Evolutionary conservation across 768 basidiomycete species (phyloP).

Genomic region (Gyrodon lividus): DNA sequence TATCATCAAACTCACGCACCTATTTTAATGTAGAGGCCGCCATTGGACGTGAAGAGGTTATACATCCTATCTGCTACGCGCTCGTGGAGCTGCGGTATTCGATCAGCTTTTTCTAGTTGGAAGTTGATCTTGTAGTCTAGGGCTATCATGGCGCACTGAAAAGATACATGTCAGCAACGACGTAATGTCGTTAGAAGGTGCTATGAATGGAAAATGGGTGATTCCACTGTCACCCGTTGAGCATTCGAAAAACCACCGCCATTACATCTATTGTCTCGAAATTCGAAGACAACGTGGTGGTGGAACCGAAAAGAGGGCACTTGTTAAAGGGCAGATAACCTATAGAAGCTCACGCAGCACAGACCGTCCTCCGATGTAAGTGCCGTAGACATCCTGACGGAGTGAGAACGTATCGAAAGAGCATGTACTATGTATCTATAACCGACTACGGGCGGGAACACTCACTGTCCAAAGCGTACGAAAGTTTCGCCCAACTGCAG

Average conservation of each 20-base stretch:
- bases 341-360: too few relatives aligned
- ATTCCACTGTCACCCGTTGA: not conserved
- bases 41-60: slow-evolving; percentile 76
- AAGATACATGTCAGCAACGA: slow-evolving; percentile 1
- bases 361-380: too few relatives aligned
- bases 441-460: not conserved
- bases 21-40: slow-evolving; percentile 84
- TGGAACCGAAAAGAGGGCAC: too few relatives aligned
- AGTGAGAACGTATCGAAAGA: too few relatives aligned
- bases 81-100: slow-evolving; percentile 79
- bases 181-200: not conserved
- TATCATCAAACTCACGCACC: slow-evolving; percentile 39
- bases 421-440: not conserved
- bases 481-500: slow-evolving; percentile 45
- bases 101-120: slow-evolving; percentile 62
- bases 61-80: slow-evolving; percentile 80
- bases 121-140: slow-evolving; percentile 90
- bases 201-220: slow-evolving; percentile 1
- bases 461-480: slow-evolving; percentile 51
- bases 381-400: too few relatives aligned
- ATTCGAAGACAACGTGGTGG: not conserved
- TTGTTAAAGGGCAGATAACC: too few relatives aligned
- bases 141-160: slow-evolving; percentile 66
- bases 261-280: not conserved
- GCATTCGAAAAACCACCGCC: not conserved